Evolutionary conservation across 495 filamentous ascomycete species (phyloP).

Genomic region (Podospora pseudoanserina): DNA sequence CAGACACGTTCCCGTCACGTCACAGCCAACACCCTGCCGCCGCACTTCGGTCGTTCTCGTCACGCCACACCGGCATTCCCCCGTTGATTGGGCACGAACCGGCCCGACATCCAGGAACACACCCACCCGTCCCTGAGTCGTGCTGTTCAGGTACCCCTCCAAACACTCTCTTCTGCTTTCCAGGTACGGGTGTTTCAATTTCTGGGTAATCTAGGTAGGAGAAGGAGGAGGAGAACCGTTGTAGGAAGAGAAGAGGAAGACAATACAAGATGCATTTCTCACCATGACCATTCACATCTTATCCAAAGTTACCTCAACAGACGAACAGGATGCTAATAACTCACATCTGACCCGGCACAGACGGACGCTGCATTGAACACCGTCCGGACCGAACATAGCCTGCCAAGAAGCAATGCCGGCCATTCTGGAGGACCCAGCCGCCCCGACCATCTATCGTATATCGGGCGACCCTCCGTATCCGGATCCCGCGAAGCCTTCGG

Average conservation of each 20-base stretch:
- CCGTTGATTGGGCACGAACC: constrained; percentile 21
- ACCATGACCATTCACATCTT: too few relatives aligned
- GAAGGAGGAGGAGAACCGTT: background rate
- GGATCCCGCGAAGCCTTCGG: constrained; percentile 53
- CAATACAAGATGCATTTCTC: background rate
- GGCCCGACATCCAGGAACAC: constrained; percentile 7
- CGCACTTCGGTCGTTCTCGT: constrained; percentile 5
- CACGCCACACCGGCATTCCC: constrained; percentile 17
- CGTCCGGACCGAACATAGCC: constrained; percentile 15
- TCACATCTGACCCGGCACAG: background rate
- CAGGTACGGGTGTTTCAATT: background rate
- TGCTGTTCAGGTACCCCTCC: background rate
- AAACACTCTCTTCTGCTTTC: background rate
- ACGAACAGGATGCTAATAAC: background rate
- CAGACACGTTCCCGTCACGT: constrained; percentile 23
- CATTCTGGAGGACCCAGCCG: constrained; percentile 74
- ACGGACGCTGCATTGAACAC: constrained; percentile 4
- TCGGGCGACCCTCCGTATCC: constrained; percentile 64
- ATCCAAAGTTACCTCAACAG: background rate
- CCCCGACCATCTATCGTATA: constrained; percentile 57
- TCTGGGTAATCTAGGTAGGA: background rate
- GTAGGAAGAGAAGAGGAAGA: background rate
- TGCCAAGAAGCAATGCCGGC: constrained; percentile 63
- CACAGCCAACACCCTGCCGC: constrained; percentile 14
- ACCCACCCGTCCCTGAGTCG: constrained; percentile 17